Evolutionary conservation across 805 yeast genomes (phyloP), one percentile per base, ranked within the genome.

Genomic region (Tetrapisispora arboricola): DNA sequence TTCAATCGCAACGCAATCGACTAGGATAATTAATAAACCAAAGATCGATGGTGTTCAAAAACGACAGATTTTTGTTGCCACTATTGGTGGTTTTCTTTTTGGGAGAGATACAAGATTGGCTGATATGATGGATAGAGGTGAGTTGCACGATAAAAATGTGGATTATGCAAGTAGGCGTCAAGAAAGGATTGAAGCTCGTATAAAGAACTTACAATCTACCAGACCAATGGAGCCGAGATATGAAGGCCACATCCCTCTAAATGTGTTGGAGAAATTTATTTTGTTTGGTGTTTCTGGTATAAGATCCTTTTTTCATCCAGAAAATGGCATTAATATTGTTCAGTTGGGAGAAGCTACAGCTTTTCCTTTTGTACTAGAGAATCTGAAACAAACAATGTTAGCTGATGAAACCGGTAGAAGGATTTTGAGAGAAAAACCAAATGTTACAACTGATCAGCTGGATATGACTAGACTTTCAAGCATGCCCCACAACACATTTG

Each of bases 301-400:
- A 16, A 90, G 88, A 19, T 81, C 96, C 0, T 78, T 68, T 52
- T 66, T 74, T 38, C 87, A 82, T 53, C 94, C 92, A 6, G 86
- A 80, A 51, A 63, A 79, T 42, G 84, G 84, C 43, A 76, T 75
- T 44, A 78, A 80, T 52, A 81, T 84, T 43, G 87, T 81, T 18
- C 87, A 84, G 29, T 67, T 84, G 49, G 98, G 98, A 1, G 98
- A 92, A 58, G 78, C 90, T 13, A 82, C 96, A 0, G 95, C 95
- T 7, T 67, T 82, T 31, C 78, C 81, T 9, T 72, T 70, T 24
- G 76, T 87, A 26, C 69, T 94, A 40, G 69, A 67, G 17, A 62
- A 69, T 13, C 61, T 92, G 43, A 76, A 85, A 49, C 67, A 67
- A 21, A 75, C 75, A 45, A 90, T 92, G 96, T 71, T 92, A 15